Conservation (phyloP, 225 moss, liverwort and hornwort genomes). For the Marchantia paleacea region DNA sequence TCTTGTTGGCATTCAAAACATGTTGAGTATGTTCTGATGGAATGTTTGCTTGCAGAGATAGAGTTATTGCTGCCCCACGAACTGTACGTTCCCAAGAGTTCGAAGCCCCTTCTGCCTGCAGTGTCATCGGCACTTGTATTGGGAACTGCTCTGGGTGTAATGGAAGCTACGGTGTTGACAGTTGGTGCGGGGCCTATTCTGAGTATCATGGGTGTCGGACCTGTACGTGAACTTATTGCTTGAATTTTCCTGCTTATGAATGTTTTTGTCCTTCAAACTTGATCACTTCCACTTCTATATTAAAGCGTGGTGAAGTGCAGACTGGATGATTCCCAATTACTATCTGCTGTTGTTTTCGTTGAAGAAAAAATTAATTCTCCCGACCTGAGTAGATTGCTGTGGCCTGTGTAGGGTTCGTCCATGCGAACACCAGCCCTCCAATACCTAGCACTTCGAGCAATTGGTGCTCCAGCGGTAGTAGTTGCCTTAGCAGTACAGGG, state of each 20-base stretch:
- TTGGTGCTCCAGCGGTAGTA: constrained; percentile 92
- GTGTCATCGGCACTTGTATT: constrained; percentile 72
- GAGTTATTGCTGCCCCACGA: constrained; percentile 29
- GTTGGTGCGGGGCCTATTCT: constrained; percentile 43
- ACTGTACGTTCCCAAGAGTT: constrained; percentile 6
- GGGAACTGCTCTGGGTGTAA: constrained; percentile 38
- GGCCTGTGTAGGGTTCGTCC: constrained; percentile 49
- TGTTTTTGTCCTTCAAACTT: too few relatives aligned
- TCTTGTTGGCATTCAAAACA: background rate
- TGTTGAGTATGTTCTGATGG: background rate
- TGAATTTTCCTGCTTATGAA: too few relatives aligned
- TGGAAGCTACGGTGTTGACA: constrained; percentile 39
- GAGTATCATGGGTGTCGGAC: constrained; percentile 43
- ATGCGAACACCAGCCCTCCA: constrained; percentile 78
- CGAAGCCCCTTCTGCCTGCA: constrained; percentile 69
- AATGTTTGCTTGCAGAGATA: constrained; percentile 35
- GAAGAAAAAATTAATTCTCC: background rate
- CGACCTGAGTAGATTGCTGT: background rate
- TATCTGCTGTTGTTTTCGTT: background rate
- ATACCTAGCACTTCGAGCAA: constrained; percentile 68
- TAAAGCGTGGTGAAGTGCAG: too few relatives aligned
- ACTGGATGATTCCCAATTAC: too few relatives aligned
- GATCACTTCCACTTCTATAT: too few relatives aligned
- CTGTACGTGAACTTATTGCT: constrained; percentile 24
- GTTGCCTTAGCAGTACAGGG: constrained; percentile 85